Evolutionary conservation across 106 monocot genomes (phyloP).

Genomic region (Dioscorea zingiberensis): DNA sequence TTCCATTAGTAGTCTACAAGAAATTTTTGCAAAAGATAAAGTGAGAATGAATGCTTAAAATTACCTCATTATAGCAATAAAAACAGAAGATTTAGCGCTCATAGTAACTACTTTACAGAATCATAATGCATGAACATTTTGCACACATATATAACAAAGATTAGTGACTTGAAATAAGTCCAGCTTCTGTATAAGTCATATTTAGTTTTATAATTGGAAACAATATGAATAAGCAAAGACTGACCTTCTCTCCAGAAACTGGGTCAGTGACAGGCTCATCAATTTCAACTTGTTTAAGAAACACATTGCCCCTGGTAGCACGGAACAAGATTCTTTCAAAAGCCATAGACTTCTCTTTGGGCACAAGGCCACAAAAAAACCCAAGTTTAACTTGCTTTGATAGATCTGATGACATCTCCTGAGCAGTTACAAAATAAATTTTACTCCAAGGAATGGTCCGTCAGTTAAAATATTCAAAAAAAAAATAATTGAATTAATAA

Average conservation of each 20-base stretch:
- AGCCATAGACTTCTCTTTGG: conserved; percentile 90
- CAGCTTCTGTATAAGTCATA: too few species aligned
- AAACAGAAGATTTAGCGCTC: too few species aligned
- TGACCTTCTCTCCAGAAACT: conserved; percentile 92
- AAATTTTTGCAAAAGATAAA: too few species aligned
- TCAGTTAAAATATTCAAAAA: too few species aligned
- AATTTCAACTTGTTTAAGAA: conserved; percentile 66
- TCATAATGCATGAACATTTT: too few species aligned
- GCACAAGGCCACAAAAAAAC: conserved; percentile 92
- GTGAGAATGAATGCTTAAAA: too few species aligned
- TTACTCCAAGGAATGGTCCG: background rate
- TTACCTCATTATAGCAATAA: too few species aligned
- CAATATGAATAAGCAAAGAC: background rate
- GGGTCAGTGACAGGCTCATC: conserved; percentile 94
- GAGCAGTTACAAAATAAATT: background rate
- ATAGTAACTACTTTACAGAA: too few species aligned
- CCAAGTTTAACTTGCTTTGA: conserved; percentile 97
- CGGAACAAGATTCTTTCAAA: conserved; percentile 98
- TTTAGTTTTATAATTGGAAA: too few species aligned
- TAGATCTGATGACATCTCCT: conserved; percentile 74
- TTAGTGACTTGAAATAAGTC: too few species aligned
- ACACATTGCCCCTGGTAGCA: conserved; percentile 94
- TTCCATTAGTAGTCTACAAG: too few species aligned
- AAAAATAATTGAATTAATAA: background rate
- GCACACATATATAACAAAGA: too few species aligned